These are phyloP conservation scores for Pythium oligandrum DNA, from an alignment of 352 stramenopile species.

Conservation along the genomic window DNA sequence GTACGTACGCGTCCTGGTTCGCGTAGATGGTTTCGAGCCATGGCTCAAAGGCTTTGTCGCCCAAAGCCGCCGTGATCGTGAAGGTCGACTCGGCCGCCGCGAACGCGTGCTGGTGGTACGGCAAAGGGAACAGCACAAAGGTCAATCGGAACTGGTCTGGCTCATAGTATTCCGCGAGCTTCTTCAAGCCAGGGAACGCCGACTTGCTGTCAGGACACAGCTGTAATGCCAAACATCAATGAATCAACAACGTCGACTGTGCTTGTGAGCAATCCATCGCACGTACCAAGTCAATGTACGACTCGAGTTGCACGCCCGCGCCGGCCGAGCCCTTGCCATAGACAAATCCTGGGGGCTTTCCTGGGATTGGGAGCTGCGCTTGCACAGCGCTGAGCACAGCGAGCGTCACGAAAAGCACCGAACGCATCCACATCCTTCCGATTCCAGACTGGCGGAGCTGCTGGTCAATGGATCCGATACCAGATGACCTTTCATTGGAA, in stretches of 20 bases:
- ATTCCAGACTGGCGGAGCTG: too few species aligned
- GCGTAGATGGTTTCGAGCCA: constrained; percentile 80
- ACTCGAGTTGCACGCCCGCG: constrained; percentile 74
- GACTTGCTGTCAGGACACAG: constrained; percentile 72
- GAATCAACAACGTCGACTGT: too few species aligned
- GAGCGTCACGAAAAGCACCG: constrained; percentile 7
- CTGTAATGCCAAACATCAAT: constrained; percentile 16
- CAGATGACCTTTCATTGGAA: too few species aligned
- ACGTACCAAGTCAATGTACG: constrained; percentile 72
- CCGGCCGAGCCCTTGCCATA: constrained; percentile 39
- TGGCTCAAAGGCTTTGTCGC: constrained; percentile 45
- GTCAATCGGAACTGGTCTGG: constrained; percentile 53
- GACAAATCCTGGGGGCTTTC: constrained; percentile 57
- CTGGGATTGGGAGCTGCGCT: constrained; percentile 60
- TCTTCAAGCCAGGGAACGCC: constrained; percentile 62
- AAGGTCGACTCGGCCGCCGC: constrained; percentile 53
- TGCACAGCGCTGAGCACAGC: not conserved
- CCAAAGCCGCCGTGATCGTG: constrained; percentile 56
- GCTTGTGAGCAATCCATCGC: too few species aligned
- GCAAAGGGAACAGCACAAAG: constrained; percentile 74
- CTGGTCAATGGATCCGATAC: too few species aligned
- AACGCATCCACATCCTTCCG: constrained; percentile 4
- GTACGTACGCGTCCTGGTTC: constrained; percentile 65
- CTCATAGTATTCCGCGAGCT: constrained; percentile 49
- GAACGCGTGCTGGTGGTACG: constrained; percentile 78